These are phyloP conservation scores for Musa troglodytarum DNA, from an alignment of 176 grass and related monocot species.

Conservation along the genomic window DNA sequence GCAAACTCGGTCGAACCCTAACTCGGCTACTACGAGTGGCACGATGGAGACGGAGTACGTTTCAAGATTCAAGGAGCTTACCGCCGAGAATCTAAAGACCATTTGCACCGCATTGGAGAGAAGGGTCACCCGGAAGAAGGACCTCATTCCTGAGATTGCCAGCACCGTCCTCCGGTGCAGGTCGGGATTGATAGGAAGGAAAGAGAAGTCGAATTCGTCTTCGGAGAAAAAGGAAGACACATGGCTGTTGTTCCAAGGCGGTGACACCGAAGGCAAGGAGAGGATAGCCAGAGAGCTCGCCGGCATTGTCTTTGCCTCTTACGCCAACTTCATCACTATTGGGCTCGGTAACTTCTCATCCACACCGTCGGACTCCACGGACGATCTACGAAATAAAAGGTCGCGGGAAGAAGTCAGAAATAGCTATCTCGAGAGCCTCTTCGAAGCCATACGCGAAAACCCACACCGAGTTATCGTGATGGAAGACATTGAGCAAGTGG, in stretches of 20 bases:
- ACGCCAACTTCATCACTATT: slow-evolving; percentile 30
- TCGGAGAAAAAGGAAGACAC: slow-evolving; percentile 28
- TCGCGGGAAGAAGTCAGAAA: slow-evolving; percentile 27
- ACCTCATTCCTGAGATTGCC: slow-evolving; percentile 42
- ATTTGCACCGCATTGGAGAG: slow-evolving; percentile 52
- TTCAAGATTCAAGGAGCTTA: slow-evolving; percentile 77
- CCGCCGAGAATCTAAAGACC: slow-evolving; percentile 66
- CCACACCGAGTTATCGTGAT: slow-evolving; percentile 61
- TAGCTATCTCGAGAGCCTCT: slow-evolving; percentile 28
- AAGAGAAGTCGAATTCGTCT: slow-evolving; percentile 47
- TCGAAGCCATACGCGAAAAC: slow-evolving; percentile 28
- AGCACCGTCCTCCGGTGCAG: slow-evolving; percentile 62
- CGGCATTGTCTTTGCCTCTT: slow-evolving; percentile 53
- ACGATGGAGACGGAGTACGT: slow-evolving; percentile 1
- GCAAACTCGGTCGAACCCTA: slow-evolving; percentile 45
- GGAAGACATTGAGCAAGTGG: slow-evolving; percentile 38
- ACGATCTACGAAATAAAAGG: slow-evolving; percentile 40
- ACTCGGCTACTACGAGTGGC: slow-evolving; percentile 29
- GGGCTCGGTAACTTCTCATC: slow-evolving; percentile 14
- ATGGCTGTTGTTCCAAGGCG: slow-evolving; percentile 85
- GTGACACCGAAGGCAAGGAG: slow-evolving; percentile 42
- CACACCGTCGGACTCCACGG: slow-evolving; percentile 30
- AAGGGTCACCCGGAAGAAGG: slow-evolving; percentile 29
- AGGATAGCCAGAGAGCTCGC: slow-evolving; percentile 56
- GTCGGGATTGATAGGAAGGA: slow-evolving; percentile 48